Evolutionary conservation across 306 rosid species (phyloP), one percentile per base, ranked within the genome.

Genomic region (Begonia masoniana): DNA sequence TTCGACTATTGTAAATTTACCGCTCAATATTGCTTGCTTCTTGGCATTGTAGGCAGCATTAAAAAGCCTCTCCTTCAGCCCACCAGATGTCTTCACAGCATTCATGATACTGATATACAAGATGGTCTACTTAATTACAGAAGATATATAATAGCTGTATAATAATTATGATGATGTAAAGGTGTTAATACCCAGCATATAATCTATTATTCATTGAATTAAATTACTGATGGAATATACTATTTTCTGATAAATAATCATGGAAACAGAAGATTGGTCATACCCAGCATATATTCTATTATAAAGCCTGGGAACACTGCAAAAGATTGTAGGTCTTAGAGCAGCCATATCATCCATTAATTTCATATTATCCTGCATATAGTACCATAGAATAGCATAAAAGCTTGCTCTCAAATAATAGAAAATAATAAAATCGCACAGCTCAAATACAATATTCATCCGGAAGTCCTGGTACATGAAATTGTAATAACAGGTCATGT

Each of bases 231-330:
- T 57, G 65, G 67, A 58, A 66, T 31, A 31, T 53, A 66, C 50
- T 49, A 51, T 7, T 43, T 57, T 55, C 73, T 43, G 51, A 53
- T 16, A 48, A 62, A 52, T 47, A 51, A 50, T 52, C 57, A 50
- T 47, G 55, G 41, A 51, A 53, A 49, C 61, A 47, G 59, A 48
- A 53, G 50, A 45, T 11, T 45, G 13, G 46, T 43, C 61, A 46
- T 92, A 92, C 99, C 96, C 95, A 31, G 88, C 93, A 70, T 92
- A 92, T 75, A 92, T 81, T 81, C 96, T 79, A 58, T 92, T 92
- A 63, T 79, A 92, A 55, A 92, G 95, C 74, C 99, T 83, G 60
- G 99, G 99, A 74, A 92, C 96, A 61, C 99, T 92, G 68, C 88
- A 75, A 75, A 92, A 92, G 71, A 92, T 49, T 7, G 99, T 92